Evolutionary conservation across 2,329 filamentous ascomycete genomes (phyloP).

Genomic region (Fusarium pseudocircinatum): DNA sequence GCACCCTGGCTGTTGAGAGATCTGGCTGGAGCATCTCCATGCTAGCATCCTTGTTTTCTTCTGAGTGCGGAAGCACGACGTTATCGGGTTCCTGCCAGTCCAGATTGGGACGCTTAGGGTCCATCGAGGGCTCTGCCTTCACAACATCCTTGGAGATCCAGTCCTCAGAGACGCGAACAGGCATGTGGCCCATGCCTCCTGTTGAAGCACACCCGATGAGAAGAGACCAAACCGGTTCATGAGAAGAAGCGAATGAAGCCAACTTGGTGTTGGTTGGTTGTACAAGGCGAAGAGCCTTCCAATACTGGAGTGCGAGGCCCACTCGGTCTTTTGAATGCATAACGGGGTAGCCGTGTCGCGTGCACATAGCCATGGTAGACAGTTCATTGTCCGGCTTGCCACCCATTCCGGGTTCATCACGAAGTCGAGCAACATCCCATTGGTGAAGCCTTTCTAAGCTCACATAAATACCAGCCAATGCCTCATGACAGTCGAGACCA

Average conservation of each 20-base stretch:
- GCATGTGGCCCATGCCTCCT: slow-evolving; percentile 58
- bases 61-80: slow-evolving; percentile 62
- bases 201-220: slow-evolving; percentile 70
- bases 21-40: slow-evolving; percentile 64
- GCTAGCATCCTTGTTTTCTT: slow-evolving; percentile 58
- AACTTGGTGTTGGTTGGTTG: slow-evolving; percentile 49
- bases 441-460: slow-evolving; percentile 75
- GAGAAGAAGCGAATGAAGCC: slow-evolving; percentile 51
- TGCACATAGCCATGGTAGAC: slow-evolving; percentile 71
- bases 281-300: slow-evolving; percentile 70
- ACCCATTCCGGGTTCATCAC: slow-evolving; percentile 57
- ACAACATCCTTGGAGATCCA: slow-evolving; percentile 78
- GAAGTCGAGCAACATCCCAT: slow-evolving; percentile 72
- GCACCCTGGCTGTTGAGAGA: slow-evolving; percentile 62
- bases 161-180: slow-evolving; percentile 75
- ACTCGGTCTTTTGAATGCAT: slow-evolving; percentile 75
- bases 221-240: slow-evolving; percentile 70
- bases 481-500: slow-evolving; percentile 79
- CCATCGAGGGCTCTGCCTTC: slow-evolving; percentile 60
- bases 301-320: slow-evolving; percentile 80
- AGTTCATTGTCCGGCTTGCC: slow-evolving; percentile 60
- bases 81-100: slow-evolving; percentile 80
- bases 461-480: slow-evolving; percentile 76
- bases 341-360: slow-evolving; percentile 73
- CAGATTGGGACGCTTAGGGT: slow-evolving; percentile 57